phyloP scores from a whole-genome alignment of 2,329 filamentous ascomycete species.

The Monosporascus sp. region DNA sequence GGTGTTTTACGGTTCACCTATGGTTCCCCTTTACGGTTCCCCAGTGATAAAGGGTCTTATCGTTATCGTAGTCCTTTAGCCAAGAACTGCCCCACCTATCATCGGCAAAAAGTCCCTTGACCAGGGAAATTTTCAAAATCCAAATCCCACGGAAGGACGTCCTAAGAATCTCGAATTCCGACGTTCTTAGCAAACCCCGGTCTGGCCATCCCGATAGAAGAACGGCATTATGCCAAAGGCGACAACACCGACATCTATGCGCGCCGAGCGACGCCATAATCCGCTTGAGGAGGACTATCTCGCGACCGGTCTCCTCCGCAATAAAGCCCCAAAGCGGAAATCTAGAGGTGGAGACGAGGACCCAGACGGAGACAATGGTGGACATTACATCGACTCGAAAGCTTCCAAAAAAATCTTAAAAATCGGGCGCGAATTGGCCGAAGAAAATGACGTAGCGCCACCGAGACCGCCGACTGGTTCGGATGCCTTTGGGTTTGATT shows the following conservation, averaged over 20 bases:
- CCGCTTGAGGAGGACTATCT: constrained; percentile 85
- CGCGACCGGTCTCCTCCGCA: constrained; percentile 64
- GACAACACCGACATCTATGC: constrained; percentile 50
- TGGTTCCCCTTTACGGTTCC: no score
- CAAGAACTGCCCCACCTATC: not conserved
- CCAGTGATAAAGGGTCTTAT: not conserved
- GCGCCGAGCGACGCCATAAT: constrained; percentile 69
- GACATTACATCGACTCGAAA: constrained; percentile 74
- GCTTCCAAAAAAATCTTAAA: constrained; percentile 83
- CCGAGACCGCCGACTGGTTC: constrained; percentile 34
- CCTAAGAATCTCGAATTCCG: not conserved
- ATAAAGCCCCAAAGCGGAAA: constrained; percentile 67
- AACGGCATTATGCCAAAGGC: constrained; percentile 70
- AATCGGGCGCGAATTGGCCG: constrained; percentile 81
- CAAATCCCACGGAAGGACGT: not conserved
- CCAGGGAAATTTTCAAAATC: not conserved
- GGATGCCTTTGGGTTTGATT: constrained; percentile 77
- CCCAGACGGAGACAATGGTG: constrained; percentile 45
- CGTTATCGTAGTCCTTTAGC: not conserved
- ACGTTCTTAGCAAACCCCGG: not conserved
- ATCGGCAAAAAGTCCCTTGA: not conserved
- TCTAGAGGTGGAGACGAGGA: constrained; percentile 57
- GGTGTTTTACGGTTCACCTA: no score
- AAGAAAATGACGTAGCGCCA: constrained; percentile 62
- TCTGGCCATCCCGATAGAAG: not conserved